phyloP scores from a whole-genome alignment of 805 yeast species.

The Schizosaccharomyces japonicus region DNA sequence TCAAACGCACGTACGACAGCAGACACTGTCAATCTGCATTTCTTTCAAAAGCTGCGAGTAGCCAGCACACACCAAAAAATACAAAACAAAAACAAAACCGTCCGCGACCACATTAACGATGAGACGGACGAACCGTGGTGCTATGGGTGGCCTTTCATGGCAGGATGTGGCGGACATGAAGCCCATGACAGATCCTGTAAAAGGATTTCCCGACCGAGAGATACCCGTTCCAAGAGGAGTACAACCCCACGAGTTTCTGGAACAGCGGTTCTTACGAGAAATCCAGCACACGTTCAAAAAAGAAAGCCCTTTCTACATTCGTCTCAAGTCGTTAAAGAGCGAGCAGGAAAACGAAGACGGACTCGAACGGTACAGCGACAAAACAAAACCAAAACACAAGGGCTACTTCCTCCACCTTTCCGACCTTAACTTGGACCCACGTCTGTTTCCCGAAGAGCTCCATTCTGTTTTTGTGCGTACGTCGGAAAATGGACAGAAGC shows the following conservation, averaged over 20 bases:
- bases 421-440: constrained; percentile 1
- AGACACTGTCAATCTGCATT: too few relatives aligned
- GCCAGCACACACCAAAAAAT: too few relatives aligned
- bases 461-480: background rate
- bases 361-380: constrained; percentile 4
- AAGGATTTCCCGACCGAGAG: background rate
- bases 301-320: background rate
- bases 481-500: background rate
- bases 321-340: background rate
- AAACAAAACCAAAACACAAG: background rate
- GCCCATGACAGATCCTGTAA: background rate
- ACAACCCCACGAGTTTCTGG: background rate
- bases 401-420: background rate
- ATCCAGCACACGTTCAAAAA: background rate
- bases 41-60: too few relatives aligned
- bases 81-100: too few relatives aligned
- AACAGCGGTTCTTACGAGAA: background rate
- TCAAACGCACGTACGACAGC: too few relatives aligned
- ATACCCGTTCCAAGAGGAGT: background rate
- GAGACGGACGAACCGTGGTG: background rate
- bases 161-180: background rate
- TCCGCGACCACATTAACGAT: background rate
- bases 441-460: constrained; percentile 4
- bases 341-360: background rate
- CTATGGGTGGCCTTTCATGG: background rate